Conservation (phyloP, 225 moss, liverwort and hornwort genomes). For the Marchantia polymorpha region DNA sequence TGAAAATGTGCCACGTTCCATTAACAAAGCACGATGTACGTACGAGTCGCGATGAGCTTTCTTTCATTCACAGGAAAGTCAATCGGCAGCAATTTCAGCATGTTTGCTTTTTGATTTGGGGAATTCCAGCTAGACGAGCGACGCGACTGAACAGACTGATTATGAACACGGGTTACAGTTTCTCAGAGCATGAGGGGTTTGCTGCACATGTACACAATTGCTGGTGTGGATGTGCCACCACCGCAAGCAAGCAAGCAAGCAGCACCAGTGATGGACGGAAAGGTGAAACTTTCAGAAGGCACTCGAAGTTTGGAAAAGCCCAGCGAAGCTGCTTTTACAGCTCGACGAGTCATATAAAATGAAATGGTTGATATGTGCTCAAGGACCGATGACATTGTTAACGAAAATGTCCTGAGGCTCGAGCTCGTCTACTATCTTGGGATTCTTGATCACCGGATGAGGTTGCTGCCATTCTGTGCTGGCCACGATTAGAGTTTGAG, state of each 20-base stretch:
- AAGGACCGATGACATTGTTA: too few species aligned
- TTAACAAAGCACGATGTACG: neutral
- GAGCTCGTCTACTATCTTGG: neutral
- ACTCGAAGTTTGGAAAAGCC: neutral
- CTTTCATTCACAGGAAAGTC: neutral
- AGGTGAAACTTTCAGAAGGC: neutral
- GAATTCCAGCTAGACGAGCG: neutral
- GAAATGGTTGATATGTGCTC: neutral
- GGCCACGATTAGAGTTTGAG: slow-evolving; percentile 17
- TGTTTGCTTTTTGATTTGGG: neutral
- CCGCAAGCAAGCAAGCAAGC: too few species aligned
- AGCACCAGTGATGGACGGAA: too few species aligned
- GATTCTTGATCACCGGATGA: neutral
- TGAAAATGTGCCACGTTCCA: neutral
- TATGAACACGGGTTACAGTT: neutral
- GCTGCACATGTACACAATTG: neutral
- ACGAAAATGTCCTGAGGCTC: too few species aligned
- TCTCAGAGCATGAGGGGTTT: neutral
- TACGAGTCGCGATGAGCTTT: neutral
- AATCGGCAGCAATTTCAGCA: neutral
- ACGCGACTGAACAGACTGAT: neutral
- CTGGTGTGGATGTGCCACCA: neutral
- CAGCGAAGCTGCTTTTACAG: neutral
- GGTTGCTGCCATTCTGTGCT: slow-evolving; percentile 9
- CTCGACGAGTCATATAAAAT: neutral